Conservation (phyloP, 768 basidiomycete genomes). For the Suillus brevipes region DNA sequence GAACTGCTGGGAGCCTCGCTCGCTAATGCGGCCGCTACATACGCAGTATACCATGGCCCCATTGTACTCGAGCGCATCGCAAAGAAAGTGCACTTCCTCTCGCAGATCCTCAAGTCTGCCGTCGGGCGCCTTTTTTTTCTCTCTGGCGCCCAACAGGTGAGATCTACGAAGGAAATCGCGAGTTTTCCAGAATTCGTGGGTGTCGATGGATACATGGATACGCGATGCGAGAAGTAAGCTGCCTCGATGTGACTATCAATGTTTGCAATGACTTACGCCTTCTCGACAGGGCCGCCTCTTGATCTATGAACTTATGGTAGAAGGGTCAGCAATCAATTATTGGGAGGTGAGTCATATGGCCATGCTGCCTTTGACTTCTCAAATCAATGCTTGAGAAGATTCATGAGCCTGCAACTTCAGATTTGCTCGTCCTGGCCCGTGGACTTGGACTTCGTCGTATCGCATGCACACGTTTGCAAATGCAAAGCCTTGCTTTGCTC, state of each 20-base stretch:
- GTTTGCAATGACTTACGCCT: no score
- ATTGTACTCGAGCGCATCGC: slow-evolving; percentile 83
- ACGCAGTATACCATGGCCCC: slow-evolving; percentile 95
- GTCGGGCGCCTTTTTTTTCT: slow-evolving; percentile 45
- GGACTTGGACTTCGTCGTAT: slow-evolving; percentile 87
- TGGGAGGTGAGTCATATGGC: no score
- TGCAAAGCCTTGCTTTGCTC: slow-evolving; percentile 83
- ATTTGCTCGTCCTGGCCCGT: slow-evolving; percentile 79
- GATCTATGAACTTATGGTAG: no score
- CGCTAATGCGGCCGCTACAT: slow-evolving; percentile 99
- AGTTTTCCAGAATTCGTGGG: no score
- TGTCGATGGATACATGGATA: no score
- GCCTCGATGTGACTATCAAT: no score
- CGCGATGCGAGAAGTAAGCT: no score
- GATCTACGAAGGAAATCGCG: no score
- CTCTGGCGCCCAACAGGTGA: no score
- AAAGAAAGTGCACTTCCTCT: slow-evolving; percentile 84
- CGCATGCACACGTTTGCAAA: slow-evolving; percentile 84
- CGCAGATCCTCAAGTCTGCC: slow-evolving; percentile 68
- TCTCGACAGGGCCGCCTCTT: no score
- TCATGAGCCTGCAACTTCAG: slow-evolving; percentile 72
- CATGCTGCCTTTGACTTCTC: slow-evolving; percentile 6
- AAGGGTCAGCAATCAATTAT: no score
- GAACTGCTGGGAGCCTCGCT: slow-evolving; percentile 29
- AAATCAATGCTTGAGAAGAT: slow-evolving; percentile 64